phyloP scores from a whole-genome alignment of 176 grass and related monocot genomes.

The Phyllostachys edulis region DNA sequence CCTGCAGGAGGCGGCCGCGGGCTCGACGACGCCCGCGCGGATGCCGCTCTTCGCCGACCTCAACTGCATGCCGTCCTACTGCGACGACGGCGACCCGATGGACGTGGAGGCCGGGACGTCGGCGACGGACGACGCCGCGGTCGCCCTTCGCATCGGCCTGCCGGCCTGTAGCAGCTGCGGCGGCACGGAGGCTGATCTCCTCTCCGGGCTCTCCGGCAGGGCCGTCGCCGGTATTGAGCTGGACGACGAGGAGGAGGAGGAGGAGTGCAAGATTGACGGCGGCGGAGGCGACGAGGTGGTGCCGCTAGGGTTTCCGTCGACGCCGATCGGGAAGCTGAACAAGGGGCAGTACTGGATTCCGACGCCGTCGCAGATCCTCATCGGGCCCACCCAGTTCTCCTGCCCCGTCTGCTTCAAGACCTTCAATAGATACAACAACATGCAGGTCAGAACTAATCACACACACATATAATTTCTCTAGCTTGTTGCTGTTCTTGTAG shows the following conservation, averaged over 20 bases:
- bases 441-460: conserved; percentile 65
- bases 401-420: conserved; percentile 99
- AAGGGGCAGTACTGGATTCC: conserved; percentile 99
- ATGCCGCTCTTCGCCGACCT: conserved; percentile 50
- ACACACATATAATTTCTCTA: not conserved
- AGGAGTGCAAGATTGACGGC: conserved; percentile 38
- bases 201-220: conserved; percentile 51
- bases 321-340: conserved; percentile 91
- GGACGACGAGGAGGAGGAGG: conserved; percentile 58
- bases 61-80: conserved; percentile 52
- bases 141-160: conserved; percentile 81
- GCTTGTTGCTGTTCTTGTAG: not conserved
- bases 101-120: conserved; percentile 55
- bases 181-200: conserved; percentile 58
- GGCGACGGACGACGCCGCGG: conserved; percentile 51
- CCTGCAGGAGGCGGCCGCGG: not conserved
- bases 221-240: not conserved
- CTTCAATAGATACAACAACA: conserved; percentile 99
- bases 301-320: conserved; percentile 68
- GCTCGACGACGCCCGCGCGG: conserved; percentile 17
- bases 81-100: conserved; percentile 44
- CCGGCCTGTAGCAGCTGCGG: conserved; percentile 31
- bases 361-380: conserved; percentile 94
- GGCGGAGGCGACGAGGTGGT: conserved; percentile 46
- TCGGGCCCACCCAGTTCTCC: conserved; percentile 97